Evolutionary conservation across 257 asterid species (phyloP), one percentile per base, ranked within the genome.

Genomic region (Ilex aquifolium): DNA sequence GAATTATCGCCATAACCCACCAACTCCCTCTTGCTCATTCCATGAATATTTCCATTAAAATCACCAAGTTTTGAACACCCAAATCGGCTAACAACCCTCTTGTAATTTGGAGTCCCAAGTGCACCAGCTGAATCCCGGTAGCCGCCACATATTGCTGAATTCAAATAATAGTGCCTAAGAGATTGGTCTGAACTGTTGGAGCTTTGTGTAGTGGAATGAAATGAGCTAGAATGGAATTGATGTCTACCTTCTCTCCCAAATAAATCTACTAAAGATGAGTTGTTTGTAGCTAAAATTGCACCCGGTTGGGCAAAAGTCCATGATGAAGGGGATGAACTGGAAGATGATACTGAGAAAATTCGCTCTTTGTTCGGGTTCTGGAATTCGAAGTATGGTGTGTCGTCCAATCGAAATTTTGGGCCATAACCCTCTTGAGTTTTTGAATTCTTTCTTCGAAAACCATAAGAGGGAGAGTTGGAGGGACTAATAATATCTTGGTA

Each of bases 361-460:
- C 75, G 78, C 56, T 81, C 84, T 42, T 70, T 73, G 51, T 32
- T 67, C 44, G 77, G 83, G 72, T 77, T 69, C 32, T 77, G 79
- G 10, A 71, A 65, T 36, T 73, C 79, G 9, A 78, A 77, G 16
- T 60, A 46, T 46, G 73, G 78, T 17, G 76, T 76, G 10, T 73
- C 69, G n/a, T 67, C 76, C 31, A 82, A 81, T 68, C 88, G 79
- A 65, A 80, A 74, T 69, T 70, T 82, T 10, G 90, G 62, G 61
- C 79, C 72, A 53, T 64, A 76, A 30, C 76, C 84, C 21, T 78
- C 78, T 12, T 66, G 70, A 21, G 54, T 30, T 50, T 66, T 80
- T 4, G 74, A 10, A 32, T 32, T 69, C 56, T 74, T 87, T 59
- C 58, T 63, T 30, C 78, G 76, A 59, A 82, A 81, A 57, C 52